Evolutionary conservation across 2,329 filamentous ascomycete species (phyloP).

Genomic region (Fulvia fulva): DNA sequence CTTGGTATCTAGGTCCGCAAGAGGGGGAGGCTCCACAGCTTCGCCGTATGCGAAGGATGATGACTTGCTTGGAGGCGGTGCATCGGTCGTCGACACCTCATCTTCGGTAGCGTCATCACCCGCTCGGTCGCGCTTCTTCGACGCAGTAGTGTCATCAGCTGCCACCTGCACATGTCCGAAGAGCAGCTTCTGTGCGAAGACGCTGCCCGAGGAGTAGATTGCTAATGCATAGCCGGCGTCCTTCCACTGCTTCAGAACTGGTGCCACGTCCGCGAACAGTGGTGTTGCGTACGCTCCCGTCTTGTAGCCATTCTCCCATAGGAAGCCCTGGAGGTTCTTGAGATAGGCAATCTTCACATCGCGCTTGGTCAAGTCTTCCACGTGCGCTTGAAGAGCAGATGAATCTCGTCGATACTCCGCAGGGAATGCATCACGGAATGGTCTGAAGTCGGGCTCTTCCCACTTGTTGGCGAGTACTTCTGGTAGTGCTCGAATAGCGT

Average conservation of each 20-base stretch:
- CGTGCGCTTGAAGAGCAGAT: conserved; percentile 60
- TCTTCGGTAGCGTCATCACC: conserved; percentile 14
- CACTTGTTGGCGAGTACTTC: conserved; percentile 62
- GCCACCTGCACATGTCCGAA: conserved; percentile 55
- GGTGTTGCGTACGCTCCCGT: conserved; percentile 66
- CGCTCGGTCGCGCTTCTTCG: conserved; percentile 15
- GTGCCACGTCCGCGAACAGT: conserved; percentile 70
- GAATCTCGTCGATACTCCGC: conserved; percentile 57
- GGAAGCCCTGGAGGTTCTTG: conserved; percentile 73
- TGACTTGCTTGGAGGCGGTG: conserved; percentile 9
- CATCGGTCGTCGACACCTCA: conserved; percentile 12
- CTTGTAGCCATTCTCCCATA: conserved; percentile 72
- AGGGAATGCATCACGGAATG: conserved; percentile 69
- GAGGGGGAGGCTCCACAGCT: conserved; percentile 2
- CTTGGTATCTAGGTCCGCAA: conserved; percentile 5
- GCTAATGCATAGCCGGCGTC: conserved; percentile 55
- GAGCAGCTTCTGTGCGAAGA: conserved; percentile 74
- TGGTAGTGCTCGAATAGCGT: conserved; percentile 65
- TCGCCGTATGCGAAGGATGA: conserved; percentile 2
- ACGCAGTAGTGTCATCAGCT: conserved; percentile 10
- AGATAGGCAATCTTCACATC: conserved; percentile 75
- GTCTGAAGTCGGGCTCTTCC: conserved; percentile 60
- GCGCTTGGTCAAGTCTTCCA: conserved; percentile 64
- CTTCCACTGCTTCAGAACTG: conserved; percentile 50
- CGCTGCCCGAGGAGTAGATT: conserved; percentile 79